A percentile compares a stretch with the other conserved stretches of the same genome.
Evolutionary conservation across 805 yeast genomes (phyloP).

Genomic region (Nakazawaea ishiwadae): DNA sequence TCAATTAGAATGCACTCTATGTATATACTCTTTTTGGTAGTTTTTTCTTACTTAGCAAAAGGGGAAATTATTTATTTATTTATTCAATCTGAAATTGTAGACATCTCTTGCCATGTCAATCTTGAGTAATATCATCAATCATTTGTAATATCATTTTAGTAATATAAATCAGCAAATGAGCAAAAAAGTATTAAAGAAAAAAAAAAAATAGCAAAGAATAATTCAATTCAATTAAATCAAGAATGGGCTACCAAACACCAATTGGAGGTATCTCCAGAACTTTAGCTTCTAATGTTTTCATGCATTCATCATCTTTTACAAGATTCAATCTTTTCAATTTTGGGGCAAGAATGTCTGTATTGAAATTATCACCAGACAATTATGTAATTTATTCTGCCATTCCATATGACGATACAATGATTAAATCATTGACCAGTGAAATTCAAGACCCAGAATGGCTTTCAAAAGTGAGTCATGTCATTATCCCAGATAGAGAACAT

Average conservation of each 20-base stretch:
- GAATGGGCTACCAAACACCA: conserved; percentile 37
- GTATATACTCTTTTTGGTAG: too few species aligned
- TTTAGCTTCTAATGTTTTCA: conserved; percentile 24
- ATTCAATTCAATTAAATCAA: neutral
- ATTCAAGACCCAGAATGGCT: conserved; percentile 28
- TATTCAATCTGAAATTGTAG: too few species aligned
- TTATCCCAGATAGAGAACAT: conserved; percentile 63
- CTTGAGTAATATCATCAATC: too few species aligned
- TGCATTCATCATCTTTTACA: conserved; percentile 31
- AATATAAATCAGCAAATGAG: too few species aligned
- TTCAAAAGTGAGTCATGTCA: conserved; percentile 39
- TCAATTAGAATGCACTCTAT: neutral
- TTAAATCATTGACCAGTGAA: conserved; percentile 30
- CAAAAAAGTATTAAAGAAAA: neutral
- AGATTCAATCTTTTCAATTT: conserved; percentile 24
- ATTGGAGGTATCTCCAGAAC: conserved; percentile 35
- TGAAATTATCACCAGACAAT: conserved; percentile 23
- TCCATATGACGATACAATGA: conserved; percentile 46
- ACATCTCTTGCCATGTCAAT: neutral
- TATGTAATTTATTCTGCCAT: conserved; percentile 54
- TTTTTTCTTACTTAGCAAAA: too few species aligned
- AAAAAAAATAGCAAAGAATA: neutral
- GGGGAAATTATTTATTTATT: neutral
- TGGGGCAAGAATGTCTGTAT: conserved; percentile 36
- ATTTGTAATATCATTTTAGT: too few species aligned